phyloP scores from a whole-genome alignment of 257 asterid genomes.

The Solanum piurae region DNA sequence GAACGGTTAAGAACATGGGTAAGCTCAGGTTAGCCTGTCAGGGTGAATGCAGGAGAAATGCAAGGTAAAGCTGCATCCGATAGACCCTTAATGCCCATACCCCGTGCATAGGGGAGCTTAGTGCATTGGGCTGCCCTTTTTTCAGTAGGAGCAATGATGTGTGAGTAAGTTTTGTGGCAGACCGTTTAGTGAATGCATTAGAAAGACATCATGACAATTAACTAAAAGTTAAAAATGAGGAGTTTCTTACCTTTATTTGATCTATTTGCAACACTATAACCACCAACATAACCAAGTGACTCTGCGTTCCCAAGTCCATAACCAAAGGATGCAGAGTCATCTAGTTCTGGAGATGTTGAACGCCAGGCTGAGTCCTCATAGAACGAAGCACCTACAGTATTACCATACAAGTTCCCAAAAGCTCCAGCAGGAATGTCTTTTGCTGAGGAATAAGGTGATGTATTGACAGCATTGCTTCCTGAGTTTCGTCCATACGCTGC shows the following conservation, averaged over 20 bases:
- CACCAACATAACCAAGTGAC: constrained; percentile 49
- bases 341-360: constrained; percentile 43
- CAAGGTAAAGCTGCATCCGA: background rate
- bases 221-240: background rate
- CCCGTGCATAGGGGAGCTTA: background rate
- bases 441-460: constrained; percentile 27
- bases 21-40: background rate
- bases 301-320: constrained; percentile 39
- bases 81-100: background rate
- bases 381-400: constrained; percentile 18
- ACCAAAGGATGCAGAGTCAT: constrained; percentile 34
- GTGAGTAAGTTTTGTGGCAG: background rate
- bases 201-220: background rate
- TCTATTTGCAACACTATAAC: constrained; percentile 47
- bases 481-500: constrained; percentile 35
- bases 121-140: background rate
- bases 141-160: background rate
- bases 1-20: background rate
- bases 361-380: constrained; percentile 43
- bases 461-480: constrained; percentile 22
- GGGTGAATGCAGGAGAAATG: background rate
- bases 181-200: background rate
- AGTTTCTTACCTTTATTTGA: constrained; percentile 51
- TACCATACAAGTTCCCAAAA: constrained; percentile 39
- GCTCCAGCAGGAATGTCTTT: constrained; percentile 30